Evolutionary conservation across 441 rosid genomes (phyloP).

Genomic region (Mallotus japonicus): DNA sequence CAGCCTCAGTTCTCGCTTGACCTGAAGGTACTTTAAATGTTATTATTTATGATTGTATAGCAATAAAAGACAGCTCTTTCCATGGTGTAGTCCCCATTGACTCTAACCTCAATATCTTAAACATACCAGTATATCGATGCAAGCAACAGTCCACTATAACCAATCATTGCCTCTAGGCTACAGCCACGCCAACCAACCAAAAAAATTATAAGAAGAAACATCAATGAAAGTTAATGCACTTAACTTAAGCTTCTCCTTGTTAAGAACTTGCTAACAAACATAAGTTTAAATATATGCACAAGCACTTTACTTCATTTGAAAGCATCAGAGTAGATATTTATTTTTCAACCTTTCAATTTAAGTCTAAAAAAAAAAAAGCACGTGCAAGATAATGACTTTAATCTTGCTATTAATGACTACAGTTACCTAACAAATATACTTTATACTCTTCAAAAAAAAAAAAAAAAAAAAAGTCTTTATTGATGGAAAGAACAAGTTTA

Average conservation of each 20-base stretch:
- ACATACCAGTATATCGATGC: neutral
- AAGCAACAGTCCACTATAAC: too few species aligned
- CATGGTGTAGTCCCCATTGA: too few species aligned
- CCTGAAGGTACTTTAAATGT: too few species aligned
- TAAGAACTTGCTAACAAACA: neutral
- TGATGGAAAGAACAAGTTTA: neutral
- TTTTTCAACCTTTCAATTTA: neutral
- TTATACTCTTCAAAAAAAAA: neutral
- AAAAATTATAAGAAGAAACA: neutral
- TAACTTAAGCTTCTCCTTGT: neutral
- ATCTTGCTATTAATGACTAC: slow-evolving; percentile 1
- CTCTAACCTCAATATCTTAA: neutral
- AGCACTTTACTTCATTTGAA: neutral
- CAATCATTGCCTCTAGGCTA: neutral
- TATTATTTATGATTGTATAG: too few species aligned
- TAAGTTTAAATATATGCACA: neutral
- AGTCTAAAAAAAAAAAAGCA: neutral
- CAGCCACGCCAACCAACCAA: neutral
- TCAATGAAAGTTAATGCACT: neutral
- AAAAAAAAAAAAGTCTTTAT: neutral
- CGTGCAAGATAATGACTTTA: neutral
- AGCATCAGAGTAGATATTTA: slow-evolving; percentile 2
- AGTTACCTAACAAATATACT: neutral
- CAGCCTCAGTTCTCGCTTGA: too few species aligned
- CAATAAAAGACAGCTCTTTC: too few species aligned